Percentiles rank a stretch among this genome's conserved stretches.
Evolutionary conservation across 345 rosid species (phyloP).

Genomic region (Toxicodendron radicans): DNA sequence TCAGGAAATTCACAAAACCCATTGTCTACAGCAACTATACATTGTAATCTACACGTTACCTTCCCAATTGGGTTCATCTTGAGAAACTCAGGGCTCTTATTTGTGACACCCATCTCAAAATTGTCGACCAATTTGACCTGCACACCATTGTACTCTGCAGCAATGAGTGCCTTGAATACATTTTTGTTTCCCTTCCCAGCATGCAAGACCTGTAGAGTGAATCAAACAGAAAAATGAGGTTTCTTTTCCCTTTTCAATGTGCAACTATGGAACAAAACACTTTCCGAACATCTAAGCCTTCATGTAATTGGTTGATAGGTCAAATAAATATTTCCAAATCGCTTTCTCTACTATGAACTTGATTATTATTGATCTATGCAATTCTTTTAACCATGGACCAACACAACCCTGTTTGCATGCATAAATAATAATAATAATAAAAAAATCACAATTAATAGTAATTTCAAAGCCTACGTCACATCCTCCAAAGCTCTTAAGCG

Average conservation of each 20-base stretch:
- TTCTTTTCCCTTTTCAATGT: neutral
- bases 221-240: slow-evolving; percentile 6
- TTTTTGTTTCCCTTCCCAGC: slow-evolving; percentile 57
- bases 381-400: too few species aligned
- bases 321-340: too few species aligned
- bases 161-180: slow-evolving; percentile 68
- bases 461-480: too few species aligned
- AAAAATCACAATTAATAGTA: too few species aligned
- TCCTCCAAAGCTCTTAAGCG: neutral
- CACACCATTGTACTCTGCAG: slow-evolving; percentile 79
- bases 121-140: slow-evolving; percentile 52
- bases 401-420: too few species aligned
- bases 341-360: too few species aligned
- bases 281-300: too few species aligned
- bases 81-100: slow-evolving; percentile 77
- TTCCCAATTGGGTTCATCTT: slow-evolving; percentile 95
- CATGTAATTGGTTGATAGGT: neutral
- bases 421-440: too few species aligned
- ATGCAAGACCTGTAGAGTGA: slow-evolving; percentile 50
- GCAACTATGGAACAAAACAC: too few species aligned
- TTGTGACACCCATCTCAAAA: slow-evolving; percentile 81
- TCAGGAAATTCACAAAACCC: neutral
- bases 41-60: slow-evolving; percentile 30
- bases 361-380: too few species aligned
- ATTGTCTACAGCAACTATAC: neutral